A percentile compares a stretch with the other conserved stretches of the same genome.
Evolutionary conservation across 257 asterid species (phyloP).

Genomic region (Gentiana dahurica): DNA sequence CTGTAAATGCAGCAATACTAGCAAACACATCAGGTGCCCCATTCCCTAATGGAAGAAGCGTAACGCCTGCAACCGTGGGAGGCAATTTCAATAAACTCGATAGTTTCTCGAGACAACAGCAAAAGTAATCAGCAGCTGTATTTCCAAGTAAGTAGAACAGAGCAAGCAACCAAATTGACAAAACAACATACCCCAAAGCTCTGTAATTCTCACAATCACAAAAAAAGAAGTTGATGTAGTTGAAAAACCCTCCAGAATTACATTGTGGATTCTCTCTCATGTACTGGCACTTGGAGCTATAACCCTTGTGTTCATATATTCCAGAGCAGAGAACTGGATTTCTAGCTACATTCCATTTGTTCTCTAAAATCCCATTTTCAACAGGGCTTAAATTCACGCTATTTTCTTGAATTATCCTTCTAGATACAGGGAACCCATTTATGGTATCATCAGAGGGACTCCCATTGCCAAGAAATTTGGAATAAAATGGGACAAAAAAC

Average conservation of each 20-base stretch:
- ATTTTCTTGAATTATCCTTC: conserved; percentile 27
- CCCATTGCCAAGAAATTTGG: conserved; percentile 6
- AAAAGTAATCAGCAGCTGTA: conserved; percentile 82
- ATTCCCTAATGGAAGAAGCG: conserved; percentile 77
- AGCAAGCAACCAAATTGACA: conserved; percentile 50
- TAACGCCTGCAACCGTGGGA: conserved; percentile 82
- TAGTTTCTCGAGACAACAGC: conserved; percentile 55
- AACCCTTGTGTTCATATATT: conserved; percentile 39
- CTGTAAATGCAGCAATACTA: conserved; percentile 67
- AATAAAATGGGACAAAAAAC: conserved; percentile 11
- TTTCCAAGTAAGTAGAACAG: conserved; percentile 70
- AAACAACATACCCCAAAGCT: conserved; percentile 34
- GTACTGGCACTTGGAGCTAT: conserved; percentile 40
- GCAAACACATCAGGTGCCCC: conserved; percentile 93
- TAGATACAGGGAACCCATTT: background rate
- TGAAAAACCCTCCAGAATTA: conserved; percentile 51
- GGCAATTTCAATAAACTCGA: conserved; percentile 42
- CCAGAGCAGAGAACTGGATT: conserved; percentile 38
- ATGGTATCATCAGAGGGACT: background rate
- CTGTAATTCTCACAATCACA: conserved; percentile 36
- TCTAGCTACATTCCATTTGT: conserved; percentile 11
- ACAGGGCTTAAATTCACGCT: conserved; percentile 1
- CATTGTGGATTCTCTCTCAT: conserved; percentile 50
- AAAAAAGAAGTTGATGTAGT: conserved; percentile 57
- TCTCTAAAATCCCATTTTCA: background rate